Evolutionary conservation across 1,139 yeast genomes (phyloP).

Genomic region (Yamadazyma epiphylla): DNA sequence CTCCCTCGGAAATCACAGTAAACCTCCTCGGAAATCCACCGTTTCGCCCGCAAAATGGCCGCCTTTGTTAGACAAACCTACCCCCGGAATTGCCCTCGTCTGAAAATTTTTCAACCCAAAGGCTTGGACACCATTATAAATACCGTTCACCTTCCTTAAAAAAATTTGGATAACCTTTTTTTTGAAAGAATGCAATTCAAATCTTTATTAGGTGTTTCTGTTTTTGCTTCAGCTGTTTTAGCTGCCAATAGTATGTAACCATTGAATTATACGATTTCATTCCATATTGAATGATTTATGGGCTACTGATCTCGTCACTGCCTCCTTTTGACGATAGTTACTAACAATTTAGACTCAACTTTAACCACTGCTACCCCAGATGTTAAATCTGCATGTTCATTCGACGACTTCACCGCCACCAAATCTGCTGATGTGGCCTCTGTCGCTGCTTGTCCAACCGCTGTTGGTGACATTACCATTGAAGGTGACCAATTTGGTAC

Average conservation of each 20-base stretch:
- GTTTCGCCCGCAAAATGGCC: too few relatives aligned
- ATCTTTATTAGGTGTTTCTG: conserved; percentile 42
- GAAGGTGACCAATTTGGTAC: conserved; percentile 54
- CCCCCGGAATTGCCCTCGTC: neutral
- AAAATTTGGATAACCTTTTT: conserved; percentile 4
- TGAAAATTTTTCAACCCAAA: conserved; percentile 4
- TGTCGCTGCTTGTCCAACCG: conserved; percentile 70
- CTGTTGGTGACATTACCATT: conserved; percentile 75
- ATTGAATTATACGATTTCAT: too few relatives aligned
- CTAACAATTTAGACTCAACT: conserved; percentile 30
- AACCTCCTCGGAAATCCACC: too few relatives aligned
- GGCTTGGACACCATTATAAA: conserved; percentile 8
- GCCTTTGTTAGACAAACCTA: too few relatives aligned
- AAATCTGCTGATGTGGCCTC: conserved; percentile 74
- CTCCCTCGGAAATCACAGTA: too few relatives aligned
- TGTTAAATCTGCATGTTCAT: conserved; percentile 55
- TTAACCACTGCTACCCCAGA: conserved; percentile 49
- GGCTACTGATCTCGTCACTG: too few relatives aligned
- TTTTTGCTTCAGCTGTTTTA: conserved; percentile 43
- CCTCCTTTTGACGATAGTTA: conserved; percentile 1
- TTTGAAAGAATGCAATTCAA: conserved; percentile 45
- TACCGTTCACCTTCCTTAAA: conserved; percentile 5
- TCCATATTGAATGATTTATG: too few relatives aligned
- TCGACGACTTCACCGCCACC: conserved; percentile 59
- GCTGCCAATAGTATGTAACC: conserved; percentile 54